Evolutionary conservation across 129 eudicot genomes (phyloP).

Genomic region (Cynara cardunculus): DNA sequence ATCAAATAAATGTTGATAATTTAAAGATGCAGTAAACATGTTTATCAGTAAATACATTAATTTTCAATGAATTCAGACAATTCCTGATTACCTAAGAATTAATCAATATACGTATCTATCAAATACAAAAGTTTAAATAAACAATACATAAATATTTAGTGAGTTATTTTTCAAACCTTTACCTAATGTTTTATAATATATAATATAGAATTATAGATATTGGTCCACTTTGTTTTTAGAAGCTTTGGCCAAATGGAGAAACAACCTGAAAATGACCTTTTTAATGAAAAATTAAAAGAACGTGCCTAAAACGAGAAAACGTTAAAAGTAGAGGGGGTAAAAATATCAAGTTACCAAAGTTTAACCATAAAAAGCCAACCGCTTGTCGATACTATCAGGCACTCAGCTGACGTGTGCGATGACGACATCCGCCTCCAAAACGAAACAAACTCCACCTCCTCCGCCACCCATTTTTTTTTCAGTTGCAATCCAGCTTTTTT

Average conservation of each 20-base stretch:
- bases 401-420: constrained; percentile 30
- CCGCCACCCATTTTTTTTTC: neutral
- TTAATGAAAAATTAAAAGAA: neutral
- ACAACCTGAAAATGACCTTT: neutral
- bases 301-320: neutral
- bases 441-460: constrained; percentile 1
- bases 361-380: neutral
- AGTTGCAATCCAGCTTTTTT: neutral
- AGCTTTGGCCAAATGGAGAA: neutral
- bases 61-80: too few relatives aligned
- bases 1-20: neutral
- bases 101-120: too few relatives aligned
- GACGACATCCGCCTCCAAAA: constrained; percentile 24
- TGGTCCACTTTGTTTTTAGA: neutral
- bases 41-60: too few relatives aligned
- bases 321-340: neutral
- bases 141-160: too few relatives aligned
- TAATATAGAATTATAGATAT: neutral
- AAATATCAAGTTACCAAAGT: neutral
- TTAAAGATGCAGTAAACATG: too few relatives aligned
- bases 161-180: neutral
- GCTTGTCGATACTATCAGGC: constrained; percentile 9
- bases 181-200: neutral
- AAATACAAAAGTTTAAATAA: neutral
- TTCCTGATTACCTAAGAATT: too few relatives aligned